Base-by-base conservation (phyloP, 345 rosid genomes). In the Acer saccharum region DNA sequence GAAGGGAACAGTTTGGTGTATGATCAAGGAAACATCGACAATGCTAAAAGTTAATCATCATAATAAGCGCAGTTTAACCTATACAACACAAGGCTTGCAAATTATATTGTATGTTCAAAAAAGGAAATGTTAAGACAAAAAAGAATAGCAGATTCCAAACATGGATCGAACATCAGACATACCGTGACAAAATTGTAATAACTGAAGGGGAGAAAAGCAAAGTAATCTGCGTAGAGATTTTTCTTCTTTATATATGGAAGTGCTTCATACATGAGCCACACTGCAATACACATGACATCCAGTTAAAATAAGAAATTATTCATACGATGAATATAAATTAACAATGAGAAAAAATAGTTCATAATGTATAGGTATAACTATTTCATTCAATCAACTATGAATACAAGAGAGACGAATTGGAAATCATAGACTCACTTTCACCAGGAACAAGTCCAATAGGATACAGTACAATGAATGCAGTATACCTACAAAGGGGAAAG, bases 181-280 rank as follows among this genome's bases (percentile, higher is more conserved):
- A 93, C 98, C 92, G 10, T 69, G 79, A 93, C 64, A 69, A 92
- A 86, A 69, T 83, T 35, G 79, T 85, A 82, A 81, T 91, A 91
- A 78, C 78, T 83, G 87, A 93, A 90, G 48, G 94, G 95, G 67
- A 92, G 80, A 73, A 70, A 73, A 29, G 87, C 70, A 76, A 91
- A 95, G 77, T 80, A 79, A 81, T 83, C 73, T 6, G 87, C 87
- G 23, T 79, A 90, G 79, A 89, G 91, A 71, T 83, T 83, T 68
- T 69, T 90, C 86, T 88, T 81, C 87, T 89, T 87, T 41, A 88
- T 81, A 79, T 65, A 77, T 58, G 96, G 94, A 86, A 93, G 94
- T 58, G 96, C 96, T 86, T 87, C 84, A 83, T 87, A 89, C 90
- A 91, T 88, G 61, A 89, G 81, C 91, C 89, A 87, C 86, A 90